Evolutionary conservation across 2,329 filamentous ascomycete species (phyloP).

Genomic region (Ceratocystis smalleyi): DNA sequence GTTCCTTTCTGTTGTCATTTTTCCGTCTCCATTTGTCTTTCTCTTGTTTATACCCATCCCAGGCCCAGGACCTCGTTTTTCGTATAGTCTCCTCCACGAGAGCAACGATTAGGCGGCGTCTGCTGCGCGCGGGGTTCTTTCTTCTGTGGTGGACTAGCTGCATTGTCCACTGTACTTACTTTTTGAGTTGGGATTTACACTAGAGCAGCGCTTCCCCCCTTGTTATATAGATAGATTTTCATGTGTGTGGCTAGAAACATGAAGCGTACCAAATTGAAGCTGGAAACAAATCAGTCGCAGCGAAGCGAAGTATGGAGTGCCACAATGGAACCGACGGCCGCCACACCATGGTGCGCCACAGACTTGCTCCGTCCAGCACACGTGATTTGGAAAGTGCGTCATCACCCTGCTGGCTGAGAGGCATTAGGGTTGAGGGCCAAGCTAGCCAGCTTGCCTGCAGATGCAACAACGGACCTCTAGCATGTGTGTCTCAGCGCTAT

Average conservation of each 20-base stretch:
- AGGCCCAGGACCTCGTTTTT: no score
- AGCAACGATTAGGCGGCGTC: background rate
- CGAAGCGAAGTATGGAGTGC: no score
- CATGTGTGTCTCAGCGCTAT: background rate
- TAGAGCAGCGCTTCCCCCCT: no score
- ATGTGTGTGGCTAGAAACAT: no score
- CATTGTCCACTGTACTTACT: background rate
- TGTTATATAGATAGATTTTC: no score
- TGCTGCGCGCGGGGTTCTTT: background rate
- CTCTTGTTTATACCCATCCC: background rate
- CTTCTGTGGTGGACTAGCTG: background rate
- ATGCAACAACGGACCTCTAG: background rate
- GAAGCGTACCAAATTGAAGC: no score
- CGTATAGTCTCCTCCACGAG: no score
- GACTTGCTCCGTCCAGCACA: background rate
- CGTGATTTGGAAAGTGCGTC: background rate
- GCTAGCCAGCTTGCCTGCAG: background rate
- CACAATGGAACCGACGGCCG: background rate
- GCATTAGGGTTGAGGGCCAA: background rate
- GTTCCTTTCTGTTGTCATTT: background rate
- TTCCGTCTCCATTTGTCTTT: background rate
- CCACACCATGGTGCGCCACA: background rate
- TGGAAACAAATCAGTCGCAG: background rate
- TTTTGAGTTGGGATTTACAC: no score
- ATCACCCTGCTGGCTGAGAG: background rate